Base-by-base conservation (phyloP, 371 early-diverging fungal genomes). In the Syncephalis fuscata region DNA sequence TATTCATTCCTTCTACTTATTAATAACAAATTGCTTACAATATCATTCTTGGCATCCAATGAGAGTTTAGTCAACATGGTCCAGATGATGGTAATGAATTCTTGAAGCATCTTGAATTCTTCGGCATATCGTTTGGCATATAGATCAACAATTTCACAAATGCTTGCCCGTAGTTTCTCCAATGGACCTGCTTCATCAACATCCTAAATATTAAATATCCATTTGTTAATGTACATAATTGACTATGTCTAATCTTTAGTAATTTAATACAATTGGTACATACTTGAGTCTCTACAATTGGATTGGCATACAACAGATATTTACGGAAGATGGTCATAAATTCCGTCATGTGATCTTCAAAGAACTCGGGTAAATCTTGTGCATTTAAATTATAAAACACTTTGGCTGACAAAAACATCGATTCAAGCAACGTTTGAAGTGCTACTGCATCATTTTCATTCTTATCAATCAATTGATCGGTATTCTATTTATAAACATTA, bases 341-440 rank as follows among this genome's bases (percentile, higher is more conserved):
- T 43, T 67, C 62, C 5, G 57, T 61, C 65, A 85, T 73, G 59
- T 92, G 70, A 56, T 93, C 92, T 55, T 93, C 96, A 54, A 94
- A 94, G 64, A 87, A 92, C 51, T 86, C 91, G 11, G 95, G 95
- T 39, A 94, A 62, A 66, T 98, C 98, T 60, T 94, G 94, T 59
- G 75, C 88, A 60, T 88, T 94, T 45, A 93, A 62, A 58, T 80
- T 80, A 54, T 85, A 89, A 61, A 74, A 96, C 42, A 96, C 83
- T 61, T 93, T 85, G 50, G 75, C 70, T 51, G 92, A 53, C 5
- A 90, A 68, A 45, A 75, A 63, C 40, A 96, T 55, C 11, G 81
- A 73, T 50, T 85, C 76, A 47, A 88, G 71, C 38, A 90, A 66
- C 9, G 79, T 59, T 24, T 72, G 61, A 40, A 94, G 64, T 15